Evolutionary conservation across 2,329 filamentous ascomycete species (phyloP).

Genomic region (Botrytis tulipae): DNA sequence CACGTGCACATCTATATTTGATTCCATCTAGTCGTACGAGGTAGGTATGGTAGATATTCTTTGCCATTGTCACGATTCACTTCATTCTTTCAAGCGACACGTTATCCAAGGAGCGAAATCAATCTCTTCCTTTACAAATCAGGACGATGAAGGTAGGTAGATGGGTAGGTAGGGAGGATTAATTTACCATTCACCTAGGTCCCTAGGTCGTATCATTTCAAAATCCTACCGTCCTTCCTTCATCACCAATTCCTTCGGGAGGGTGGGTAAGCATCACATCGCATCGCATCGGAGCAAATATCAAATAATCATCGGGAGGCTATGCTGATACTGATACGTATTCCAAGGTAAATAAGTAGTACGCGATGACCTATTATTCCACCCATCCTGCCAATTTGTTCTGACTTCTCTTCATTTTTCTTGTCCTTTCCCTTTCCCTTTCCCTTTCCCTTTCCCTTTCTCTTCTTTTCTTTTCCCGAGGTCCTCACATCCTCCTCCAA

Average conservation of each 20-base stretch:
- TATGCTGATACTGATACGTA: background rate
- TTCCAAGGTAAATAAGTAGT: background rate
- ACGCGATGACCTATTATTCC: background rate
- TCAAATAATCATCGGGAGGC: too few species aligned
- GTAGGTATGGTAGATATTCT: too few species aligned
- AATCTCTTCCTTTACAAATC: background rate
- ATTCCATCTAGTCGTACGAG: too few species aligned
- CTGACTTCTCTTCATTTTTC: background rate
- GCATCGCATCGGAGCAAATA: background rate
- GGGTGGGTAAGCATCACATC: background rate
- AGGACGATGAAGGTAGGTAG: background rate
- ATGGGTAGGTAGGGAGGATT: background rate
- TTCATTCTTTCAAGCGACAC: background rate
- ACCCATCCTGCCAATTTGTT: background rate
- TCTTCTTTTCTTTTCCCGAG: background rate
- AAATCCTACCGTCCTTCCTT: slow-evolving; percentile 1
- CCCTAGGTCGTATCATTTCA: background rate
- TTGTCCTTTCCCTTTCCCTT: too few species aligned
- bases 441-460: background rate
- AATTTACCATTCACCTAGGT: background rate
- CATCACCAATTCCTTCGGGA: background rate
- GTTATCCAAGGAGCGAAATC: background rate
- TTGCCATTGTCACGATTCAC: background rate
- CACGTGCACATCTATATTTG: background rate
- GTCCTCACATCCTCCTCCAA: background rate